A percentile compares a stretch with the other conserved stretches of the same genome.
Conservation (phyloP, 139 green algal genomes). For the Chlamydomonas schloesseri region DNA sequence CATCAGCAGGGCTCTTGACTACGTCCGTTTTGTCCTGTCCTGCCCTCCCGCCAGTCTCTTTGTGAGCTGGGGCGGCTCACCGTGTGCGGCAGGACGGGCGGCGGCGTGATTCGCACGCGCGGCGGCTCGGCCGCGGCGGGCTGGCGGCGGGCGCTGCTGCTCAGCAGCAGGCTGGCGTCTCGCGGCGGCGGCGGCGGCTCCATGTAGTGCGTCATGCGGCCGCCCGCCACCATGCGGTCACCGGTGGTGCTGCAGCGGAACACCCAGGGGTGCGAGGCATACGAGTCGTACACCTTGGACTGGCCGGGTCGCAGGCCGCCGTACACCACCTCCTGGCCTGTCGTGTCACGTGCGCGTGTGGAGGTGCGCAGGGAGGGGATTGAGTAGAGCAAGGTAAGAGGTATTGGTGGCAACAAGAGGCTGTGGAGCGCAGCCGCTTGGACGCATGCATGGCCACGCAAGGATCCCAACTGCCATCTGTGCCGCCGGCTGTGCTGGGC, state of each 20-base stretch:
- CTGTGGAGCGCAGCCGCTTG: too few relatives aligned
- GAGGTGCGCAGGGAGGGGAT: too few relatives aligned
- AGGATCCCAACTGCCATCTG: too few relatives aligned
- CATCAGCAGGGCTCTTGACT: too few relatives aligned
- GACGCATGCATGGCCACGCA: too few relatives aligned
- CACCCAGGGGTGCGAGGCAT: conserved; percentile 64
- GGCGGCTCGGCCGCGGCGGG: background rate
- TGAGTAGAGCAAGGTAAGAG: too few relatives aligned
- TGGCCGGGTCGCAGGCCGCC: background rate
- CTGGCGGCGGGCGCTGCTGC: background rate
- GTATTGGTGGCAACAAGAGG: too few relatives aligned
- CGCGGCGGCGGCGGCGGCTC: background rate
- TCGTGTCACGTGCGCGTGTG: background rate
- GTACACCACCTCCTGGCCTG: conserved; percentile 12
- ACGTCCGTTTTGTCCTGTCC: too few relatives aligned
- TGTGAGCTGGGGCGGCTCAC: too few relatives aligned
- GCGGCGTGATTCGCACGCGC: conserved; percentile 18
- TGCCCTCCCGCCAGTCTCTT: too few relatives aligned
- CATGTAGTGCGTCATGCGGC: conserved; percentile 38
- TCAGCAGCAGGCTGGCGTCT: background rate
- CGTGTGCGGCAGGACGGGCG: conserved; percentile 23
- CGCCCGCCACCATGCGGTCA: conserved; percentile 57
- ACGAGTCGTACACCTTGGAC: conserved; percentile 53
- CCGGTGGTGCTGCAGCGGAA: conserved; percentile 50
- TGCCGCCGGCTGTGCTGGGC: too few relatives aligned